A percentile compares a stretch with the other conserved stretches of the same genome.
Evolutionary conservation across 306 rosid species (phyloP).

Genomic region (Vicia sativa): DNA sequence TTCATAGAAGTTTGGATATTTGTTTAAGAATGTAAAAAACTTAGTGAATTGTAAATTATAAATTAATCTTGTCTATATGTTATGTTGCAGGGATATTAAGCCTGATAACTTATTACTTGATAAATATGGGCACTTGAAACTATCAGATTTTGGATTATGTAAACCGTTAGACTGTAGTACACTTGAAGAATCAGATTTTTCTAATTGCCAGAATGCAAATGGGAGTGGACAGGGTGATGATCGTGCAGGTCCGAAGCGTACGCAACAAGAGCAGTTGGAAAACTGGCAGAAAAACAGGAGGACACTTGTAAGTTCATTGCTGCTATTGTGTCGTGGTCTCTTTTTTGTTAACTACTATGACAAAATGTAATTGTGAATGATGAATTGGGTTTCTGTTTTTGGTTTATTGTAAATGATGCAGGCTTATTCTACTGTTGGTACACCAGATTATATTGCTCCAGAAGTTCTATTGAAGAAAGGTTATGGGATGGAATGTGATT

Average conservation of each 20-base stretch:
- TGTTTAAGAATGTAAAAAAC: conserved; percentile 6
- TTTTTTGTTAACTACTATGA: conserved; percentile 10
- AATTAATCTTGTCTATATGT: conserved; percentile 31
- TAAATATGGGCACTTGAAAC: conserved; percentile 85
- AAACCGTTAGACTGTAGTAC: conserved; percentile 93
- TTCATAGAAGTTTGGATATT: background rate
- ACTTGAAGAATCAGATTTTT: conserved; percentile 68
- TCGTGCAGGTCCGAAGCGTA: conserved; percentile 63
- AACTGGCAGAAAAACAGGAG: conserved; percentile 97
- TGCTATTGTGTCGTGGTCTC: background rate
- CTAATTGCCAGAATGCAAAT: conserved; percentile 46
- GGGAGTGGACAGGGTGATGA: conserved; percentile 64
- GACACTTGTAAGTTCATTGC: conserved; percentile 69
- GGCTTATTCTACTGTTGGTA: conserved; percentile 99
- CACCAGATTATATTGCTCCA: conserved; percentile 99
- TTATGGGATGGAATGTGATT: conserved; percentile 96
- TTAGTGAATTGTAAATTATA: background rate
- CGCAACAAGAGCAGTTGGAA: conserved; percentile 92
- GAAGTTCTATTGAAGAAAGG: conserved; percentile 97
- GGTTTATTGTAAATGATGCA: conserved; percentile 40
- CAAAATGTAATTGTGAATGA: conserved; percentile 8
- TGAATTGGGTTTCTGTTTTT: conserved; percentile 1
- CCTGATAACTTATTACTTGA: conserved; percentile 94
- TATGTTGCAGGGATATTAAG: conserved; percentile 82
- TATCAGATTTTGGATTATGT: conserved; percentile 96